Conservation (phyloP, 805 yeast genomes). For the Ogataea chonburiensis region DNA sequence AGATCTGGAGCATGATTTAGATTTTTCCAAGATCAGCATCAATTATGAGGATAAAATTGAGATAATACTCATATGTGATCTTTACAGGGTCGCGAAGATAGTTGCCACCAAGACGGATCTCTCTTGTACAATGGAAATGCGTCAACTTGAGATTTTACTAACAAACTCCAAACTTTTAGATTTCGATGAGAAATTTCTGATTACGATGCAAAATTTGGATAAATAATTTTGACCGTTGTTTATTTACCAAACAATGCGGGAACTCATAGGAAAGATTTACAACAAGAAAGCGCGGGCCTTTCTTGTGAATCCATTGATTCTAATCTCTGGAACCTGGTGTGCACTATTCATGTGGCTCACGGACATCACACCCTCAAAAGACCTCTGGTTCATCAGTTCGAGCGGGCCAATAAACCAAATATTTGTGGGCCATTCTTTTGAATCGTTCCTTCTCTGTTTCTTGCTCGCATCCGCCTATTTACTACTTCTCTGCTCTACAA, state of each 20-base stretch:
- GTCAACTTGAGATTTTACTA: slow-evolving; percentile 21
- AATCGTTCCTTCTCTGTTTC: slow-evolving; percentile 20
- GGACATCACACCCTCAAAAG: slow-evolving; percentile 5
- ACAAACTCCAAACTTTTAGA: slow-evolving; percentile 16
- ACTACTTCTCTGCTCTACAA: slow-evolving; percentile 5
- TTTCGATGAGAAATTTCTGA: slow-evolving; percentile 19
- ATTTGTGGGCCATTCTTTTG: slow-evolving; percentile 34
- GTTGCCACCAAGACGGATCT: slow-evolving; percentile 14
- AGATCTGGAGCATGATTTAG: slow-evolving; percentile 27
- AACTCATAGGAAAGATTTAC: background rate
- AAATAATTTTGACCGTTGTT: slow-evolving; percentile 1
- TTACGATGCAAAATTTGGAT: slow-evolving; percentile 7
- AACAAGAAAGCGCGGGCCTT: slow-evolving; percentile 4
- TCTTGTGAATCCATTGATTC: slow-evolving; percentile 18
- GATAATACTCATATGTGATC: slow-evolving; percentile 25
- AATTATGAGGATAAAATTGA: slow-evolving; percentile 20
- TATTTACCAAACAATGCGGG: background rate
- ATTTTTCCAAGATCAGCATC: slow-evolving; percentile 29
- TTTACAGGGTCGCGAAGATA: slow-evolving; percentile 20
- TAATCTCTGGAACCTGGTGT: slow-evolving; percentile 14
- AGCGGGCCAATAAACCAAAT: slow-evolving; percentile 26
- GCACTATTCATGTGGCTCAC: slow-evolving; percentile 3
- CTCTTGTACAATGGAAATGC: background rate
- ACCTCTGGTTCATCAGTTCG: slow-evolving; percentile 22
- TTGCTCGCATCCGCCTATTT: slow-evolving; percentile 12